Percentiles rank a stretch among this genome's conserved stretches.
These are phyloP conservation scores for Cyberlindnera xylosilytica DNA, from an alignment of 805 yeast species.

Conservation along the genomic window DNA sequence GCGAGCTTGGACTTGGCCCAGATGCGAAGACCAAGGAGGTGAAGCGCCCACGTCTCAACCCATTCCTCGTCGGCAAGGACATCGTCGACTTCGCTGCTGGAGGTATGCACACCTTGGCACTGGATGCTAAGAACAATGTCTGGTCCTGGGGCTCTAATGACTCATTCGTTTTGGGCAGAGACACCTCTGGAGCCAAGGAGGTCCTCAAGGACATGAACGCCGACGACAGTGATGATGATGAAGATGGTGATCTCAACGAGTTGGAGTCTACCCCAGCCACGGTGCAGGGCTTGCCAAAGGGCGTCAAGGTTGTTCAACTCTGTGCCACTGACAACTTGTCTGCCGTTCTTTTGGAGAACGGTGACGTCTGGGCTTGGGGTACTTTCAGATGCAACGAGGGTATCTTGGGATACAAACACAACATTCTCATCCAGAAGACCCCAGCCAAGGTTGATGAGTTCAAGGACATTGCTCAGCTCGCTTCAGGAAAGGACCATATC, in stretches of 20 bases:
- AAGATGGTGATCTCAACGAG: conserved; percentile 81
- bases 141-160: conserved; percentile 99
- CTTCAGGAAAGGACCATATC: conserved; percentile 91
- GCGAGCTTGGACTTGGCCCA: conserved; percentile 97
- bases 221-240: conserved; percentile 53
- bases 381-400: conserved; percentile 95
- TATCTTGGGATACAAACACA: conserved; percentile 72
- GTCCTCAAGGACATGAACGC: conserved; percentile 65
- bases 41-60: conserved; percentile 91
- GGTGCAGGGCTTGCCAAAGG: conserved; percentile 65
- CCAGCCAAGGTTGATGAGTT: conserved; percentile 66
- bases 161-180: conserved; percentile 87
- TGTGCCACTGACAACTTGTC: conserved; percentile 93
- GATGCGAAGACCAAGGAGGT: conserved; percentile 88
- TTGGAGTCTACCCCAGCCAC: conserved; percentile 84
- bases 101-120: conserved; percentile 89
- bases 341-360: conserved; percentile 72
- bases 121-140: conserved; percentile 70
- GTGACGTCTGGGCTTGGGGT: conserved; percentile 97
- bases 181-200: conserved; percentile 64
- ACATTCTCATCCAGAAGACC: conserved; percentile 55
- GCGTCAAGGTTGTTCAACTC: conserved; percentile 63
- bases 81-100: conserved; percentile 91
- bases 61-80: conserved; percentile 64
- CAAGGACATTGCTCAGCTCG: conserved; percentile 73